Conservation (phyloP, 257 asterid species). For the Primulina tabacum region DNA sequence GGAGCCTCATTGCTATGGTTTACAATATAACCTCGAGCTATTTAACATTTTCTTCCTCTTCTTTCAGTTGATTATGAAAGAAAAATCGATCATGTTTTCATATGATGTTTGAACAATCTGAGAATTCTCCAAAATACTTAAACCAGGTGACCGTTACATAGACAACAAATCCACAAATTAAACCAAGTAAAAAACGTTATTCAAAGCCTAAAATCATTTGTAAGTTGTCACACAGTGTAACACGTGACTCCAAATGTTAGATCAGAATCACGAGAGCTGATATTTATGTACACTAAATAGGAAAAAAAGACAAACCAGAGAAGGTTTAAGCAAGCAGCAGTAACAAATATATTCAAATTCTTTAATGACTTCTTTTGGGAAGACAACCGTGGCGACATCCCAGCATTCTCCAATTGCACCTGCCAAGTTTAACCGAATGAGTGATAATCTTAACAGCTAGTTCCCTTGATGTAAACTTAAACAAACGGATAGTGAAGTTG, state of each 20-base stretch:
- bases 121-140: neutral
- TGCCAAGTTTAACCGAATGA: neutral
- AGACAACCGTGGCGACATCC: neutral
- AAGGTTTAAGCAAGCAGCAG: neutral
- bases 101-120: neutral
- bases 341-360: neutral
- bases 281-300: neutral
- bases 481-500: neutral
- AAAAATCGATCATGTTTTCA: neutral
- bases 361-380: neutral
- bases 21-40: neutral
- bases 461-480: neutral
- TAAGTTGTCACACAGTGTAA: neutral
- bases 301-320: neutral
- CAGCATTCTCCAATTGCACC: neutral
- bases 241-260: neutral
- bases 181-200: neutral
- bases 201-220: neutral
- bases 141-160: neutral
- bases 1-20: neutral
- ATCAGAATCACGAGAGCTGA: neutral
- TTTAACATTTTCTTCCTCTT: neutral
- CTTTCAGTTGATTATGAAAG: neutral
- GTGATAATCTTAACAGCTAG: neutral
- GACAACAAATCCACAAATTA: neutral